Conservation (phyloP, 164 flowering plant species). For the Vitis rupestris region DNA sequence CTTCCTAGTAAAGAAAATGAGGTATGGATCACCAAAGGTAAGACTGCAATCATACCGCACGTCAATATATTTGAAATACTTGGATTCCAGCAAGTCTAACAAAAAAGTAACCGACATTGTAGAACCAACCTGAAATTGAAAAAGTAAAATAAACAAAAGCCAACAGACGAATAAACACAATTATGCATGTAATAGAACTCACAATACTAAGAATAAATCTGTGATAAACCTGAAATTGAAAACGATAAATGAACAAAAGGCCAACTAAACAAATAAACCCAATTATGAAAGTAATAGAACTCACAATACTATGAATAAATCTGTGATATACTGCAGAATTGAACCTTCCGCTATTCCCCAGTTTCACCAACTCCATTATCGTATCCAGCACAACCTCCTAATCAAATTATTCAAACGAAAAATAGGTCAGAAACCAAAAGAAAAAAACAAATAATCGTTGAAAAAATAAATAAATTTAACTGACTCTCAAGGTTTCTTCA, state of each 20-base stretch:
- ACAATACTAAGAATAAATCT: no score
- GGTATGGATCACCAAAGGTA: background rate
- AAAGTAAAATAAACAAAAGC: background rate
- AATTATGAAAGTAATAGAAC: conserved; percentile 17
- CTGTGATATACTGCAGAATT: conserved; percentile 61
- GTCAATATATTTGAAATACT: conserved; percentile 81
- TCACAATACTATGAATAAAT: conserved; percentile 62
- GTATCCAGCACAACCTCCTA: conserved; percentile 81
- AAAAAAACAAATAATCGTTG: background rate
- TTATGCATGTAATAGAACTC: no score
- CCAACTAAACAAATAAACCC: background rate
- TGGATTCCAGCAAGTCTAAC: conserved; percentile 50
- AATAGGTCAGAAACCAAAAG: background rate
- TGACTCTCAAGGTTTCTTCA: conserved; percentile 56
- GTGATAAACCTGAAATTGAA: background rate
- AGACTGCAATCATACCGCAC: conserved; percentile 54
- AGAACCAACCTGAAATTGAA: conserved; percentile 58
- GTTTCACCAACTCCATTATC: conserved; percentile 84
- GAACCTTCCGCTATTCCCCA: conserved; percentile 66
- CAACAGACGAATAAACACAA: background rate
- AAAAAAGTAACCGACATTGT: conserved; percentile 34
- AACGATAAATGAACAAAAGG: background rate
- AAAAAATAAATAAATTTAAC: background rate
- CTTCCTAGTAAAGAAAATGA: no score
- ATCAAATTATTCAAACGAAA: background rate